phyloP scores from a whole-genome alignment of 208 protist species.

The Naegleria lovaniensis region DNA sequence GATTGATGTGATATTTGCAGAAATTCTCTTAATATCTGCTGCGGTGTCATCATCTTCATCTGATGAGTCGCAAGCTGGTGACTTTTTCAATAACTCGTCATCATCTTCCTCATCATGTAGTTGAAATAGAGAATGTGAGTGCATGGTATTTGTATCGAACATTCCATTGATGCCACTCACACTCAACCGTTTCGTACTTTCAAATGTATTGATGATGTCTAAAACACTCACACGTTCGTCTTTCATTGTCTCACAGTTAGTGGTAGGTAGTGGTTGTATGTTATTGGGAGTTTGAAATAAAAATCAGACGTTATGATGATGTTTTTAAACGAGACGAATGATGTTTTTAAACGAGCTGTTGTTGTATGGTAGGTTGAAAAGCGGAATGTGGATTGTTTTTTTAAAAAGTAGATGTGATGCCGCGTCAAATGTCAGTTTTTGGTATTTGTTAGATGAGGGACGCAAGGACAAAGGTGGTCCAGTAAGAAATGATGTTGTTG shows the following conservation, averaged over 20 bases:
- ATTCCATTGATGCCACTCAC: neutral
- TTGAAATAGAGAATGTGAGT: neutral
- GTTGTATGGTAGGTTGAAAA: neutral
- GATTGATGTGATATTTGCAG: neutral
- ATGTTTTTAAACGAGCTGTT: neutral
- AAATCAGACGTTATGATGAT: too few species aligned
- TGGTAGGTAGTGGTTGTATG: too few species aligned
- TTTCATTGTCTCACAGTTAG: neutral
- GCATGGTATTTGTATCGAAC: too few species aligned
- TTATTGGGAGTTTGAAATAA: neutral
- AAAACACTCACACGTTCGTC: neutral
- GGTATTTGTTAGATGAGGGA: neutral
- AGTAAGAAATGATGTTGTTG: too few species aligned
- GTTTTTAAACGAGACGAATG: too few species aligned
- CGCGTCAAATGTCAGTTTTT: neutral
- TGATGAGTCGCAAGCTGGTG: neutral
- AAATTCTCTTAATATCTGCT: neutral
- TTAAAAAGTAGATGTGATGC: neutral
- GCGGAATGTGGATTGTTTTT: neutral
- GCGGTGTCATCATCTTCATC: neutral
- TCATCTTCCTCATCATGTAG: neutral
- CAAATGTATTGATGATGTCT: neutral
- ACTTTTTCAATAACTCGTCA: neutral
- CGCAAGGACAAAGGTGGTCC: too few species aligned
- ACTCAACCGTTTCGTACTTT: neutral